These are phyloP conservation scores for Boletus reticuloceps DNA, from an alignment of 768 basidiomycete genomes.

Conservation along the genomic window DNA sequence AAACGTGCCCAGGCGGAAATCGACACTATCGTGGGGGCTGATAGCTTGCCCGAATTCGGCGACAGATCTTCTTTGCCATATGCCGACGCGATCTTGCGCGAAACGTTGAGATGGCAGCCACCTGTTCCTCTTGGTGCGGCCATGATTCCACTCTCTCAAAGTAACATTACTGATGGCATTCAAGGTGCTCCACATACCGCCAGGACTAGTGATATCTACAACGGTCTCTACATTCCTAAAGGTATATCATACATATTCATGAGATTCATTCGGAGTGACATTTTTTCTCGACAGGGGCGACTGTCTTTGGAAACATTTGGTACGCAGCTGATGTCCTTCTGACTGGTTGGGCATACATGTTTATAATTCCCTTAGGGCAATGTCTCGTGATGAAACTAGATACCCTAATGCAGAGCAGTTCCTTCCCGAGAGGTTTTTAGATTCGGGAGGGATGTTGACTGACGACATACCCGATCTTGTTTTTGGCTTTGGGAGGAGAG, in stretches of 20 bases:
- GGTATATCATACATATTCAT: conserved; percentile 24
- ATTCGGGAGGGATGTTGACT: conserved; percentile 4
- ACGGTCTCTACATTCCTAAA: conserved; percentile 49
- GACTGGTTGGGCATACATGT: neutral
- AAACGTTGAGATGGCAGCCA: conserved; percentile 14
- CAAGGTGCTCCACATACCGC: conserved; percentile 17
- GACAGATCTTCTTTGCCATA: conserved; percentile 9
- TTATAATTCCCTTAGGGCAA: conserved; percentile 10
- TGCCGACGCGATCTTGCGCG: conserved; percentile 10
- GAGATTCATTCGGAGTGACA: neutral
- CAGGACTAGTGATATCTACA: conserved; percentile 39
- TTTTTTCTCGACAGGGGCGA: conserved; percentile 6
- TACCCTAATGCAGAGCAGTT: conserved; percentile 17
- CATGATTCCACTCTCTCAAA: neutral
- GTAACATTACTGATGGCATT: neutral
- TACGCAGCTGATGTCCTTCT: neutral
- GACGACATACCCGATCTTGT: conserved; percentile 9
- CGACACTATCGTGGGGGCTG: conserved; percentile 3
- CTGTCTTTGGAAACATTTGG: conserved; percentile 15
- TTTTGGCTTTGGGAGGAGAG: conserved; percentile 17
- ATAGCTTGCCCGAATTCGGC: conserved; percentile 7
- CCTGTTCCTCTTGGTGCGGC: conserved; percentile 1
- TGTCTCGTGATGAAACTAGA: conserved; percentile 17
- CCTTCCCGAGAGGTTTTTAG: conserved; percentile 13
- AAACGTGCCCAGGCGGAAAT: conserved; percentile 11